Evolutionary conservation across 768 basidiomycete species (phyloP).

Genomic region (Boletus sp.): DNA sequence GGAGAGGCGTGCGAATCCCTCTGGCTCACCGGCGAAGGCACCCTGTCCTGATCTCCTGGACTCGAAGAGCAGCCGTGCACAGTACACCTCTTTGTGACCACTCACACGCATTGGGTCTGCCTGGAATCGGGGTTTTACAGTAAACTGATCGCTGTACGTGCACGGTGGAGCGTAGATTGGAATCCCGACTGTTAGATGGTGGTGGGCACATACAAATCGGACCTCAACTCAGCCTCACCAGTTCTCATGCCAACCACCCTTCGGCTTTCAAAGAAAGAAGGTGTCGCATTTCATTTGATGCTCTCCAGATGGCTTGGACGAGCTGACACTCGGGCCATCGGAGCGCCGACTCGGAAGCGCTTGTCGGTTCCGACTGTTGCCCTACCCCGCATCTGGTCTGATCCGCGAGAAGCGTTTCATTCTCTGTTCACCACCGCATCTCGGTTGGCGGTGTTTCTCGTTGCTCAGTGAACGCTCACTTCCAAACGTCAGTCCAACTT

Average conservation of each 20-base stretch:
- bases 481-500: background rate
- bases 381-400: background rate
- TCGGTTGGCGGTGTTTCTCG: background rate
- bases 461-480: too few species aligned
- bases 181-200: background rate
- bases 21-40: background rate
- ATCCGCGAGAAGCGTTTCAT: background rate
- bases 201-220: background rate
- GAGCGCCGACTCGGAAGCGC: background rate
- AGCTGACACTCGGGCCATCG: background rate
- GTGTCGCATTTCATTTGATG: too few species aligned
- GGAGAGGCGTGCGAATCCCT: too few species aligned
- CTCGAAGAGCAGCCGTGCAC: background rate
- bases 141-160: background rate
- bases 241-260: background rate
- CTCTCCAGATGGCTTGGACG: too few species aligned
- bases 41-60: background rate
- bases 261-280: background rate
- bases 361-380: background rate
- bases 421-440: background rate
- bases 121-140: background rate
- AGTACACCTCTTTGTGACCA: background rate
- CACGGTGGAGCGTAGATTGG: background rate
- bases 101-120: background rate
- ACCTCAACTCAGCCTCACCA: background rate